These are phyloP conservation scores for Colletotrichum eleusines DNA, from an alignment of 2,329 filamentous ascomycete genomes.

Conservation along the genomic window DNA sequence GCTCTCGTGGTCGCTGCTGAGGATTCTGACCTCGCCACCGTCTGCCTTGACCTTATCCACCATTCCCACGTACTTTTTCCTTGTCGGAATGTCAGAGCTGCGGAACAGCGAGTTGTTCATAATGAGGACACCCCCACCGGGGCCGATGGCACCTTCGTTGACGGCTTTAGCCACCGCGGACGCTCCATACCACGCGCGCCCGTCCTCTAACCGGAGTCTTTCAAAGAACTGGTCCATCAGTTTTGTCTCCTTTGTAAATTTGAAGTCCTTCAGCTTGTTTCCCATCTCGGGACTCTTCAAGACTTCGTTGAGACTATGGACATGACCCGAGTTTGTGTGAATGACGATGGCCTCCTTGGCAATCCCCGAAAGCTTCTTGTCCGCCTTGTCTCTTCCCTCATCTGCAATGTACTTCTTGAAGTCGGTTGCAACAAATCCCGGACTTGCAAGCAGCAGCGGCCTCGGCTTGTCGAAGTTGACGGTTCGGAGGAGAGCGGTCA, in stretches of 20 bases:
- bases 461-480: slow-evolving; percentile 79
- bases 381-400: slow-evolving; percentile 66
- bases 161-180: slow-evolving; percentile 86
- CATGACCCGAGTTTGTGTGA: slow-evolving; percentile 85
- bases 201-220: slow-evolving; percentile 84
- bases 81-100: slow-evolving; percentile 79
- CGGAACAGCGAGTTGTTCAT: slow-evolving; percentile 91
- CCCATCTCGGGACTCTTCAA: slow-evolving; percentile 84
- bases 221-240: slow-evolving; percentile 88
- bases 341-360: slow-evolving; percentile 77
- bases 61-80: slow-evolving; percentile 84
- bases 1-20: slow-evolving; percentile 95
- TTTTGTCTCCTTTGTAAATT: slow-evolving; percentile 85
- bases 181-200: slow-evolving; percentile 90
- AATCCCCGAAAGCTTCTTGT: slow-evolving; percentile 77
- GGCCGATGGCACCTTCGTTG: slow-evolving; percentile 87
- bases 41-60: slow-evolving; percentile 90
- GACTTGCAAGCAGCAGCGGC: slow-evolving; percentile 86
- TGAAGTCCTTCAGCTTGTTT: slow-evolving; percentile 83
- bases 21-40: slow-evolving; percentile 87
- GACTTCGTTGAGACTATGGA: slow-evolving; percentile 90
- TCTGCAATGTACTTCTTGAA: slow-evolving; percentile 82
- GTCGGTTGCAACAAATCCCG: slow-evolving; percentile 85
- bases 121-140: slow-evolving; percentile 85
- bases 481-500: slow-evolving; percentile 80